Conservation (phyloP, 805 yeast species). For the Candida loeiensis region DNA sequence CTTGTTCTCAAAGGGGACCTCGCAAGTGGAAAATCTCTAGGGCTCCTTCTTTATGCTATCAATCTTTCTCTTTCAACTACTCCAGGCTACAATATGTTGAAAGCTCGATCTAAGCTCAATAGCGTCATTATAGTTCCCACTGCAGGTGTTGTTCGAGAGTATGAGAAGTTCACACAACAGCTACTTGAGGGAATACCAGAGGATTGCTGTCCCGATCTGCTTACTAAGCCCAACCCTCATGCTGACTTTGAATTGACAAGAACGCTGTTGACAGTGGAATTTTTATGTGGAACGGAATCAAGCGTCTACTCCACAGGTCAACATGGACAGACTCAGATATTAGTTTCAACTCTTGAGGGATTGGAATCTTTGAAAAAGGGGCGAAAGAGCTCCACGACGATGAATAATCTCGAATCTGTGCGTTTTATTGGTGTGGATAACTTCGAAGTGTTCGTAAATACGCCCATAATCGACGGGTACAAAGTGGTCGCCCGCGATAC, state of each 20-base stretch:
- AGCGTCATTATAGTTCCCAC: conserved; percentile 26
- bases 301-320: conserved; percentile 1
- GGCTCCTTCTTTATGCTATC: conserved; percentile 17
- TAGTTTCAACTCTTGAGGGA: conserved; percentile 5
- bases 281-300: conserved; percentile 6
- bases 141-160: conserved; percentile 18
- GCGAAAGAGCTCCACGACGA: background rate
- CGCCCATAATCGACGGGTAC: conserved; percentile 9
- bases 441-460: conserved; percentile 15
- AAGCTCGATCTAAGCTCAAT: conserved; percentile 12
- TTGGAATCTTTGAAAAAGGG: background rate
- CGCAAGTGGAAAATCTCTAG: conserved; percentile 21
- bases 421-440: conserved; percentile 22
- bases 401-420: background rate
- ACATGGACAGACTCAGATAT: conserved; percentile 1
- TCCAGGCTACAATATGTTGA: conserved; percentile 17
- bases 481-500: background rate
- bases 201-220: conserved; percentile 21
- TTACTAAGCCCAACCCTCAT: conserved; percentile 5
- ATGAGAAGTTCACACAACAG: conserved; percentile 9
- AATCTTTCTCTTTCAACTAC: conserved; percentile 17
- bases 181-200: conserved; percentile 18
- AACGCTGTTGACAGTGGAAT: conserved; percentile 17
- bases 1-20: conserved; percentile 13
- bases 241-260: conserved; percentile 13